phyloP scores from a whole-genome alignment of 768 basidiomycete genomes.

The Agaricus subrufescens region DNA sequence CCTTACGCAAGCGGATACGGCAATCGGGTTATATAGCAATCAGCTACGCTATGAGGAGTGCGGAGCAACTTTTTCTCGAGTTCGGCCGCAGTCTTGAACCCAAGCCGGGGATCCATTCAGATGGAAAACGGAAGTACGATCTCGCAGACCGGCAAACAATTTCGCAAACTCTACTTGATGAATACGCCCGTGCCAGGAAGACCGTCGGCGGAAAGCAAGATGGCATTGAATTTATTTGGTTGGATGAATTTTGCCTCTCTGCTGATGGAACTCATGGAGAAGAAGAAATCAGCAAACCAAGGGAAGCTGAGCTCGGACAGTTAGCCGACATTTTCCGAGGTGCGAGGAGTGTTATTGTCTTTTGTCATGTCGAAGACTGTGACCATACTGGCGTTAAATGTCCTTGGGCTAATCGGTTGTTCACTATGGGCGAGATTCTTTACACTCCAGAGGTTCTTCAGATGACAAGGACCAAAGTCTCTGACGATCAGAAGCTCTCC shows the following conservation, averaged over 20 bases:
- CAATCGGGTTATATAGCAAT: background rate
- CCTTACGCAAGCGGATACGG: background rate
- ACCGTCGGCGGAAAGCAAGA: background rate
- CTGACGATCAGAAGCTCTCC: background rate
- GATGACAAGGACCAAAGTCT: background rate
- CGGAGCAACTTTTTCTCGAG: background rate
- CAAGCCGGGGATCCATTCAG: background rate
- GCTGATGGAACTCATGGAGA: background rate
- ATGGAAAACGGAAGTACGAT: background rate
- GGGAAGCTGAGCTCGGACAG: background rate
- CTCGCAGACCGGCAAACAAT: background rate
- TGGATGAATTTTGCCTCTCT: conserved; percentile 9
- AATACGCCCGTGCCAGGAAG: background rate
- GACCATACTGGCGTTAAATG: conserved; percentile 2
- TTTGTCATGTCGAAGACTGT: conserved; percentile 4
- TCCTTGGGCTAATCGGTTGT: conserved; percentile 7
- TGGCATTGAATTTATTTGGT: conserved; percentile 5
- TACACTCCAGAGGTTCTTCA: background rate
- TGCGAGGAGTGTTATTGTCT: conserved; percentile 2
- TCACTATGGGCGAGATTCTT: conserved; percentile 8
- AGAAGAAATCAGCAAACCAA: background rate
- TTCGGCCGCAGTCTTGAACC: background rate
- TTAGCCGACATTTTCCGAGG: conserved; percentile 8
- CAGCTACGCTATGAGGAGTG: conserved; percentile 6
- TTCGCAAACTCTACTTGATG: background rate